These are phyloP conservation scores for Trichomonas gallinae DNA, from an alignment of 208 protist genomes.

Conservation along the genomic window DNA sequence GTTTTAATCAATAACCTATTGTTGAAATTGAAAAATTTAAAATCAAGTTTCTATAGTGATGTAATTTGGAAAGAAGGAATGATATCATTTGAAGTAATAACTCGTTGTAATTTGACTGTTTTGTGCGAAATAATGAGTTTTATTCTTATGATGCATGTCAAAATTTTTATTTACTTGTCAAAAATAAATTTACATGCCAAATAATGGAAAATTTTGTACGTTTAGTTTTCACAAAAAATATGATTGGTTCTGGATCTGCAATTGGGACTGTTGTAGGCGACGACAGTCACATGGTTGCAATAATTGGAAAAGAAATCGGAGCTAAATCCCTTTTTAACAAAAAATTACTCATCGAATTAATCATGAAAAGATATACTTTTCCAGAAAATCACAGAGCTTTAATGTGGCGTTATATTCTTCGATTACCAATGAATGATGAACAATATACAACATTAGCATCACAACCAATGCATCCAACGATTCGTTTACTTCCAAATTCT, in stretches of 20 bases:
- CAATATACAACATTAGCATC: neutral
- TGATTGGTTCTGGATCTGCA: neutral
- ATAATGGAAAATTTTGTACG: too few relatives aligned
- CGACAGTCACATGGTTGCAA: neutral
- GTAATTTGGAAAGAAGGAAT: too few relatives aligned
- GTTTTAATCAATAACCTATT: too few relatives aligned
- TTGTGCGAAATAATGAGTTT: too few relatives aligned
- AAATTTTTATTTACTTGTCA: too few relatives aligned
- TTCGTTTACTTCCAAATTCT: constrained; percentile 19
- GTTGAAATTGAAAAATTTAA: too few relatives aligned
- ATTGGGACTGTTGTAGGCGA: neutral
- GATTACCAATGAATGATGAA: constrained; percentile 27
- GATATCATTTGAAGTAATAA: too few relatives aligned
- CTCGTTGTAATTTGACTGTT: too few relatives aligned
- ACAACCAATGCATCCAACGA: constrained; percentile 10
- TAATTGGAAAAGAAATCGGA: neutral
- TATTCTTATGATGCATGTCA: too few relatives aligned
- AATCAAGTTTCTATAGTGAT: too few relatives aligned
- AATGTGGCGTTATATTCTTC: constrained; percentile 29
- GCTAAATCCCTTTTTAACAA: neutral
- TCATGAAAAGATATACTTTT: neutral
- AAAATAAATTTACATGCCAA: too few relatives aligned
- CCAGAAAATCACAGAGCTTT: constrained; percentile 21
- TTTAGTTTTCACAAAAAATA: too few relatives aligned
- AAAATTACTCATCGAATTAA: neutral